Evolutionary conservation across 768 basidiomycete genomes (phyloP).

Genomic region (Hypholoma fasciculare): DNA sequence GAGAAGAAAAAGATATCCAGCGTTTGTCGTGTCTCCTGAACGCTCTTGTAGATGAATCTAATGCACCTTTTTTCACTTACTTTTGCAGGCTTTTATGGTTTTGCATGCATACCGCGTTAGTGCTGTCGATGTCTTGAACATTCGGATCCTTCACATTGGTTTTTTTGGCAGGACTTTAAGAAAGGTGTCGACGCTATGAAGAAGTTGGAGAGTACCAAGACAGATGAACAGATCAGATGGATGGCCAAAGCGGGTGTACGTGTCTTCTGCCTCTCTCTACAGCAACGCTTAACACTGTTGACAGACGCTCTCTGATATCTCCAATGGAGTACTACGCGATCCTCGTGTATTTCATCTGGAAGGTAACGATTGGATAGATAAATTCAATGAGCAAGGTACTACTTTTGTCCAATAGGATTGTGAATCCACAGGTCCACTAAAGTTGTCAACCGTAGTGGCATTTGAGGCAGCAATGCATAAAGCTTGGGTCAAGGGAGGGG

Average conservation of each 20-base stretch:
- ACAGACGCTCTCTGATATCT: slow-evolving; percentile 30
- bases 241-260: slow-evolving; percentile 14
- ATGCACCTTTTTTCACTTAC: not conserved
- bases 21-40: slow-evolving; percentile 10
- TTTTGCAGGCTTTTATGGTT: slow-evolving; percentile 31
- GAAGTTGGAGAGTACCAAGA: slow-evolving; percentile 4
- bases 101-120: slow-evolving; percentile 29
- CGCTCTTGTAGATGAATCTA: not conserved
- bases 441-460: slow-evolving; percentile 19
- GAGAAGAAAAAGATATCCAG: slow-evolving; percentile 18
- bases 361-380: slow-evolving; percentile 29
- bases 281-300: not conserved
- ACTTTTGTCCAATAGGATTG: not conserved
- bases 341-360: slow-evolving; percentile 37
- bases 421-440: not conserved
- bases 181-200: slow-evolving; percentile 28
- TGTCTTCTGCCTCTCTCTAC: not conserved
- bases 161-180: slow-evolving; percentile 26
- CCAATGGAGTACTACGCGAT: slow-evolving; percentile 40
- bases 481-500: slow-evolving; percentile 35
- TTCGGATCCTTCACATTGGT: not conserved
- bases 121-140: not conserved
- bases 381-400: slow-evolving; percentile 38
- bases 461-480: slow-evolving; percentile 25
- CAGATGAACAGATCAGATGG: slow-evolving; percentile 8